Evolutionary conservation across 305 asterid species (phyloP), one percentile per base, ranked within the genome.

Genomic region (Solanum hybrid): DNA sequence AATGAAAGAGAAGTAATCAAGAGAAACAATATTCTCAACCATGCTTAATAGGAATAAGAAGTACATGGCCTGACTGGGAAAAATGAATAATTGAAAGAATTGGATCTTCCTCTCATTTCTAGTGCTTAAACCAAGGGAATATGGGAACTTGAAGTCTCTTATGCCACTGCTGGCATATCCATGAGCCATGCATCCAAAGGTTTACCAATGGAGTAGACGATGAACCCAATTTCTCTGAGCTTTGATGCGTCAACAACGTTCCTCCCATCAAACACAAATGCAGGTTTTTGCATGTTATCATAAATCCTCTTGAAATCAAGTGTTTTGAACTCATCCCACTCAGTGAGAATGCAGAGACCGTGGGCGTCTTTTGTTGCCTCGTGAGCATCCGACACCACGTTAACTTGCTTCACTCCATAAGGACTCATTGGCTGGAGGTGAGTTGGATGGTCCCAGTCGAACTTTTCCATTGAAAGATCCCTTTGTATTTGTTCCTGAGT

Each of bases 151-250:
- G 75, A 84, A 5, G 22, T 51, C 33, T 57, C 78, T 77, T 83
- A 93, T 8, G 89, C 91, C 70, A 91, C 88, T 87, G 90, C 89
- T 24, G 93, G 93, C 92, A 93, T 89, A 70, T 94, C 94, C 91
- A 91, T 94, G 61, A 94, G 92, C 96, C 96, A 94, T 17, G 93
- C 91, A 91, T 94, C 96, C 89, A 94, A 90, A 27, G 96, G 96
- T 84, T 92, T 93, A 41, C 95, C 96, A 83, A 94, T 93, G 45
- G 95, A 90, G 92, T 93, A 94, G 6, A 94, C 95, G 6, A 94
- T 91, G 84, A 94, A 94, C 32, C 94, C 94, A 15, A 92, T 89
- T 70, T 91, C 85, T 80, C 93, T 86, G 12, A 93, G 77, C 91
- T 91, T 91, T 41, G 79, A 73, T n/a, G 75, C 45, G 11, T 94